A percentile compares a stretch with the other conserved stretches of the same genome.
These are phyloP conservation scores for Penicillium sp. DNA, from an alignment of 2,329 filamentous ascomycete species.

Conservation along the genomic window DNA sequence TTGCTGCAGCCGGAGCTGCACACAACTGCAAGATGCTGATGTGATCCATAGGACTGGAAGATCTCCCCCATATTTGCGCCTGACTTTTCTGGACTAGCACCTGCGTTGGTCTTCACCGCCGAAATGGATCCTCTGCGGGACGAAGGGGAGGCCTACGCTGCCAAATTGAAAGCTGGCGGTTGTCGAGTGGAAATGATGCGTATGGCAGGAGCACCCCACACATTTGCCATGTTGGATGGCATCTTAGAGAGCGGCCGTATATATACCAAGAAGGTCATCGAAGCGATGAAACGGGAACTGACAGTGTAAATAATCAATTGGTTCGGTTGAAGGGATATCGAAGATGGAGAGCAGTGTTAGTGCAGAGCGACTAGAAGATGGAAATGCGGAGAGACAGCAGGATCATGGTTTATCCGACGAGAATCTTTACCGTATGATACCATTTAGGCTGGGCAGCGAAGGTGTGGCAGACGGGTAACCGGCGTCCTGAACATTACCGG, in stretches of 20 bases:
- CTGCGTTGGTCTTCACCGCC: conserved; percentile 35
- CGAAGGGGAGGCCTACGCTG: conserved; percentile 35
- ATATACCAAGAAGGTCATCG: conserved; percentile 26
- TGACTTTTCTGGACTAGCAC: conserved; percentile 30
- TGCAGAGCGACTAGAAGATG: no score
- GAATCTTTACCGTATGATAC: no score
- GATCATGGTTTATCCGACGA: no score
- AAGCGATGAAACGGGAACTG: conserved; percentile 18
- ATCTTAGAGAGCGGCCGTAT: conserved; percentile 25
- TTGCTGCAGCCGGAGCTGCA: background rate
- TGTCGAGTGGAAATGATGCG: conserved; percentile 28
- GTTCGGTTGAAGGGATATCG: no score
- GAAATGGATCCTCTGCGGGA: conserved; percentile 38
- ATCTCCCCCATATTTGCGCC: conserved; percentile 35
- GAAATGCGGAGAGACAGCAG: no score
- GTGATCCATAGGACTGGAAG: conserved; percentile 32
- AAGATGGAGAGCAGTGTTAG: no score
- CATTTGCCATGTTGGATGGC: conserved; percentile 24
- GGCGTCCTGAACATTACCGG: no score
- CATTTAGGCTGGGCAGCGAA: no score
- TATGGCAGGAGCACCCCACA: conserved; percentile 30
- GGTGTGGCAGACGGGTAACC: no score
- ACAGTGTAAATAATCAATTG: no score
- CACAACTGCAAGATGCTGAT: no score
- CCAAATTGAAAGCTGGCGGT: conserved; percentile 31